A percentile compares a stretch with the other conserved stretches of the same genome.
phyloP scores from a whole-genome alignment of 1,284 basidiomycete species.

The Cystobasidium slooffiae region DNA sequence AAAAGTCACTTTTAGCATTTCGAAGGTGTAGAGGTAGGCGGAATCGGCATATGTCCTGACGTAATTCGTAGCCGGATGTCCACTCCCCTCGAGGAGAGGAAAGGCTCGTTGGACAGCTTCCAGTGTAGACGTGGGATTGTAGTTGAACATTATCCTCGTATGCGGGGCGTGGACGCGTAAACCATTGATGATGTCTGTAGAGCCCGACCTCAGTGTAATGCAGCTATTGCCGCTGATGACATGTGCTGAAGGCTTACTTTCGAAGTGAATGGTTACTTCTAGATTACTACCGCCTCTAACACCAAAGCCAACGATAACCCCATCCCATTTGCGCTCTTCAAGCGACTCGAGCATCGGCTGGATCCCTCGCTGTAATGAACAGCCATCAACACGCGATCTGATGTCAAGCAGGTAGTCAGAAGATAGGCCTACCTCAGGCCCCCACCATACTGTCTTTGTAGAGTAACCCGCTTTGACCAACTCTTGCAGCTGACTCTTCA shows the following conservation, averaged over 20 bases:
- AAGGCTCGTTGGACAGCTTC: conserved; percentile 28
- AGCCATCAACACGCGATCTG: too few species aligned
- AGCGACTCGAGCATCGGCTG: conserved; percentile 1
- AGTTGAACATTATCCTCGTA: conserved; percentile 24
- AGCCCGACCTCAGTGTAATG: too few species aligned
- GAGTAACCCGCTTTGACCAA: conserved; percentile 19
- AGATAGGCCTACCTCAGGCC: neutral
- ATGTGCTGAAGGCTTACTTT: neutral
- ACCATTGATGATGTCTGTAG: conserved; percentile 20
- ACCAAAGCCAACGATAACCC: conserved; percentile 32
- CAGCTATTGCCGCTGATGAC: too few species aligned
- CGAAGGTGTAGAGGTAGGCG: neutral
- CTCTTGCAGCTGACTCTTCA: conserved; percentile 24
- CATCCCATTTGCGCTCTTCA: conserved; percentile 21
- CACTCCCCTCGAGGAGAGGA: conserved; percentile 1
- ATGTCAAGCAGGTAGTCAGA: neutral
- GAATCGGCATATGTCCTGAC: neutral
- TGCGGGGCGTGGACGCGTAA: conserved; percentile 18
- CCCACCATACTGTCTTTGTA: conserved; percentile 10
- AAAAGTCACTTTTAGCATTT: neutral
- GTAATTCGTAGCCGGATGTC: conserved; percentile 14
- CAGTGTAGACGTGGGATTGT: conserved; percentile 28
- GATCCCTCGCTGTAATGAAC: neutral
- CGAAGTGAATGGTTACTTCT: conserved; percentile 28
- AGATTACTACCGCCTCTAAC: conserved; percentile 7